Base-by-base conservation (phyloP, 2,329 filamentous ascomycete species). In the Pseudonectria foliicola region DNA sequence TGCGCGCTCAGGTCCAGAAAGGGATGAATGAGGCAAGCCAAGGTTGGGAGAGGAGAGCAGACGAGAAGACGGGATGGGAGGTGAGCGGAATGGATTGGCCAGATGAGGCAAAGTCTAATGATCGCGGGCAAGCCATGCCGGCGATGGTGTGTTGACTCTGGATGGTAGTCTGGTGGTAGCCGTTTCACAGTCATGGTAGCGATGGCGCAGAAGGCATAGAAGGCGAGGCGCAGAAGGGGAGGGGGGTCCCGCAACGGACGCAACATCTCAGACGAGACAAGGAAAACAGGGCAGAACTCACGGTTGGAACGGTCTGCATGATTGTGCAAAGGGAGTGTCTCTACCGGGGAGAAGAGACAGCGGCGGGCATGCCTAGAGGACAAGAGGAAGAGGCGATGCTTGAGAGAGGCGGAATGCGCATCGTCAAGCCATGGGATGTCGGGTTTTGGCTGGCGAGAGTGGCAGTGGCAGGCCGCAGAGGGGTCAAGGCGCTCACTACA, bases 291-390 rank as follows among this genome's bases (percentile, higher is more conserved):
- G 18, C 38, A 42, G 29, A 55, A 66, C 64, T 62, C 60, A 68
- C 64, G 57, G 61, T 67, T 51, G 70, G 68, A 61, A 73, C 64
- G 49, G 69, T 64, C 66, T 73, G 70, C 70, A 73, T 73, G 53
- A 56, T 68, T 59, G 59, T 59, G 59, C 60, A 53, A 57, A 53
- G 54, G 55, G 55, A 21, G 18, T 21, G 52, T 50, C 52, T 57
- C 53, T 59, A 58, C 57, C 60, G 57, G 54, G 52, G 51, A 50
- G 49, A 57, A 52, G 54, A 53, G 52, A 53, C 53, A 55, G 46
- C 52, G 45, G 44, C 51, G 43, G 50, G 59, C 61, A 62, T 58
- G 48, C 55, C 59, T 58, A 49, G 46, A 50, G 49, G 46, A 46
- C 43, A 46, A 43, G 38, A 41, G 49, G 18, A 8, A 21, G 18